These are phyloP conservation scores for Oryza brachyantha DNA, from an alignment of 176 grass and related monocot genomes.

Conservation along the genomic window DNA sequence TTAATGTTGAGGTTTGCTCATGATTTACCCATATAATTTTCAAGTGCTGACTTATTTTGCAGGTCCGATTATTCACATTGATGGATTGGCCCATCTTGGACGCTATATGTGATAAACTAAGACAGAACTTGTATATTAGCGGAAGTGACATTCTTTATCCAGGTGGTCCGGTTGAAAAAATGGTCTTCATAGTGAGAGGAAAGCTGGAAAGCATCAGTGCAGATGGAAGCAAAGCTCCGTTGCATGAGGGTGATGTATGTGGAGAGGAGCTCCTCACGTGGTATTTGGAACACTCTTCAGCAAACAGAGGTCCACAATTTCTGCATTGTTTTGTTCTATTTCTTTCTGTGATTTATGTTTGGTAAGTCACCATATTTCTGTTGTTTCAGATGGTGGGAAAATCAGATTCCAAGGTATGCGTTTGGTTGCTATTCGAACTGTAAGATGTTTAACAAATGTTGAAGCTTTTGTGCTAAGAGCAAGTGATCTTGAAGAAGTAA, in stretches of 20 bases:
- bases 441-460: slow-evolving; percentile 83
- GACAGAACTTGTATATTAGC: slow-evolving; percentile 77
- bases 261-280: slow-evolving; percentile 96
- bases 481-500: slow-evolving; percentile 85
- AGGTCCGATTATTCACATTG: slow-evolving; percentile 85
- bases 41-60: slow-evolving; percentile 19
- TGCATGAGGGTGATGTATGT: slow-evolving; percentile 91
- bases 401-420: slow-evolving; percentile 70
- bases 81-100: slow-evolving; percentile 90
- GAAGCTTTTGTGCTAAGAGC: slow-evolving; percentile 88
- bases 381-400: slow-evolving; percentile 66
- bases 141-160: slow-evolving; percentile 81
- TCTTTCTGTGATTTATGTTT: slow-evolving; percentile 1
- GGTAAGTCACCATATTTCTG: neutral
- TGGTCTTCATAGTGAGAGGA: slow-evolving; percentile 93
- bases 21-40: neutral
- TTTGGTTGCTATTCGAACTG: slow-evolving; percentile 77
- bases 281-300: slow-evolving; percentile 89
- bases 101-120: slow-evolving; percentile 86
- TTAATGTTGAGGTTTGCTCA: neutral
- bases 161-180: slow-evolving; percentile 83
- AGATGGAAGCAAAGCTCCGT: slow-evolving; percentile 61
- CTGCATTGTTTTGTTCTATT: neutral
- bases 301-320: slow-evolving; percentile 58
- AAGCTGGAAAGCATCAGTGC: slow-evolving; percentile 83